phyloP scores from a whole-genome alignment of 2,329 filamentous ascomycete species.

The Aureobasidium lini region DNA sequence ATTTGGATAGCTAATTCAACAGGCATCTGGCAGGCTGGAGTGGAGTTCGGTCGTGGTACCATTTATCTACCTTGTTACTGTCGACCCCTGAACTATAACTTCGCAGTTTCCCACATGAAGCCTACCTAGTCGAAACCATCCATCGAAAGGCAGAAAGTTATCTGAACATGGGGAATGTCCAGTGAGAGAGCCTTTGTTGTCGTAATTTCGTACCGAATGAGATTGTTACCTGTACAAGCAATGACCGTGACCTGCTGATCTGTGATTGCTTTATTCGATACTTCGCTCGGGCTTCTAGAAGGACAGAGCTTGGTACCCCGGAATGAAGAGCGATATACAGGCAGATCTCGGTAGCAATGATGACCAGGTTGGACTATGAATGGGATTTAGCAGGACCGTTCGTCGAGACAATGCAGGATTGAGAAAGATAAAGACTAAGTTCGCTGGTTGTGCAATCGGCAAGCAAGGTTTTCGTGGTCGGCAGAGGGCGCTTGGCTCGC shows the following conservation, averaged over 20 bases:
- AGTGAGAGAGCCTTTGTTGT: background rate
- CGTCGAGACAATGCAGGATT: background rate
- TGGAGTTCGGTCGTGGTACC: no score
- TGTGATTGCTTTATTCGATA: background rate
- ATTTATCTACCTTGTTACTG: no score
- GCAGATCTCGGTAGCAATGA: background rate
- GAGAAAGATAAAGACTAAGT: background rate
- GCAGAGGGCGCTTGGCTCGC: background rate
- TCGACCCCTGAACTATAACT: no score
- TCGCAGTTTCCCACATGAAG: no score
- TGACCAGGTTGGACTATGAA: background rate
- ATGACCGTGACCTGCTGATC: background rate
- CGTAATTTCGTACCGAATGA: background rate
- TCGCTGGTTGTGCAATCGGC: background rate
- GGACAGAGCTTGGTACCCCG: constrained; percentile 2
- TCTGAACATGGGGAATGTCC: background rate
- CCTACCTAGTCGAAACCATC: background rate
- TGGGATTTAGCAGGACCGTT: background rate
- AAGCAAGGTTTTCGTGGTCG: background rate
- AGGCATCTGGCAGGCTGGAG: no score
- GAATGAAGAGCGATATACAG: background rate
- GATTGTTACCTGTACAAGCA: background rate
- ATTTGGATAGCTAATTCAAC: no score
- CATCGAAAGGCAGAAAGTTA: background rate
- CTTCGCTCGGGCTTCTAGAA: background rate